phyloP scores from a whole-genome alignment of 768 basidiomycete genomes.

The Tricholoma sp. region DNA sequence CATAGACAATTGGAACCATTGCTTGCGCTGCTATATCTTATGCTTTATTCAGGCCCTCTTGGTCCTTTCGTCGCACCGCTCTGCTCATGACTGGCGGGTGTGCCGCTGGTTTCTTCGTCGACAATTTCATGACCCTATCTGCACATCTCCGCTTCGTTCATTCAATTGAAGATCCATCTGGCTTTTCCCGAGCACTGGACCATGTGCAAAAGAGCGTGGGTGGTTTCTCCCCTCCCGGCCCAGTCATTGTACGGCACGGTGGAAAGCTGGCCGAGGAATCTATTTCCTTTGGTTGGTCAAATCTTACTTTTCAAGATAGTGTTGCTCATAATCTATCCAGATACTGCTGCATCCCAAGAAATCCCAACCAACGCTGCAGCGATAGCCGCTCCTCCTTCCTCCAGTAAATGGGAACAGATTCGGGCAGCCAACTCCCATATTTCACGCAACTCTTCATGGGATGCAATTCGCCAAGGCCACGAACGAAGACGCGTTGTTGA shows the following conservation, averaged over 20 bases:
- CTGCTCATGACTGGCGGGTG: conserved; percentile 15
- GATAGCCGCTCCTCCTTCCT: conserved; percentile 6
- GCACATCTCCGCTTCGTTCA: conserved; percentile 33
- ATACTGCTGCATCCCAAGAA: conserved; percentile 1
- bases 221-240: conserved; percentile 16
- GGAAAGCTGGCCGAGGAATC: conserved; percentile 11
- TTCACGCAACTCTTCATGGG: conserved; percentile 56
- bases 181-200: conserved; percentile 34
- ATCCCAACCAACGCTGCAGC: conserved; percentile 2
- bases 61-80: conserved; percentile 15
- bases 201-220: conserved; percentile 43
- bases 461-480: conserved; percentile 56
- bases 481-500: conserved; percentile 29
- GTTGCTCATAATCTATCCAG: not conserved
- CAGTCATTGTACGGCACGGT: conserved; percentile 23
- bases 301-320: not conserved
- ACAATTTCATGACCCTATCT: conserved; percentile 21
- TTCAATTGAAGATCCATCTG: conserved; percentile 33
- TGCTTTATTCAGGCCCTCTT: conserved; percentile 19
- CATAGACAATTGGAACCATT: conserved; percentile 11
- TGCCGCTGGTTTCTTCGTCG: conserved; percentile 26
- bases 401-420: conserved; percentile 63
- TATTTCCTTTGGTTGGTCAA: conserved; percentile 1
- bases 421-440: conserved; percentile 45
- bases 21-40: conserved; percentile 11